Evolutionary conservation across 2,329 filamentous ascomycete genomes (phyloP), one percentile per base, ranked within the genome.

Genomic region (Chrysosporium queenslandicum): DNA sequence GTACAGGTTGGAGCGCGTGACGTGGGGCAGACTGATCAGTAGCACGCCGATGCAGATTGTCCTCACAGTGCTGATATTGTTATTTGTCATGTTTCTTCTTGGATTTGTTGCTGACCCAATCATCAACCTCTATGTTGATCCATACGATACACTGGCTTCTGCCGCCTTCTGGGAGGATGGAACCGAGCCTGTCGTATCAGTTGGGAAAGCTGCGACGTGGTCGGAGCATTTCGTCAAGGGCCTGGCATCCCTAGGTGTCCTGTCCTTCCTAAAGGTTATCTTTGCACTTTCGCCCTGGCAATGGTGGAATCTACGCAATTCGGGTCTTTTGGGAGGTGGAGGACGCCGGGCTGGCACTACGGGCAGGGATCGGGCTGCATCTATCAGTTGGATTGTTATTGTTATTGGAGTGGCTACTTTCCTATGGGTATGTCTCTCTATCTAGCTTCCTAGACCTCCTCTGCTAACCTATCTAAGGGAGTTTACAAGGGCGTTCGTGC

Each of bases 31-130:
- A 27, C 81, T 82, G 70, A 73, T 89, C 47, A 80, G 78, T 64
- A 86, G 82, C 71, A 76, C 76, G 58, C 67, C 78, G 52, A 75
- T 85, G 3, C 85, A 94, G 63, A 71, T 87, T 27, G 64, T 71
- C 1, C 72, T 97, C 60, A 96, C 91, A 0, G 59, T 87, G 2
- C 46, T 75, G 18, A 85, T 95, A 57, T 78, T 96, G 58, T 53
- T 88, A 32, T 56, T 82, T 40, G 77, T 83, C 48, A 77, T 95
- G 23, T 97, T 95, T 63, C 36, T 87, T 0, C 80, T 97, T 52
- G 92, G 92, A 39, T 97, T 96, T 62, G 71, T 97, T 58, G 91
- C 90, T 55, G 90, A 97, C 68, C 90, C 90, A 1, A 87, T 97
- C 55, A 84, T 97, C 66, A 87, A 89, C 60, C 72, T 95, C 25